phyloP scores from a whole-genome alignment of 106 monocot species.

The Cymbidium sinense region DNA sequence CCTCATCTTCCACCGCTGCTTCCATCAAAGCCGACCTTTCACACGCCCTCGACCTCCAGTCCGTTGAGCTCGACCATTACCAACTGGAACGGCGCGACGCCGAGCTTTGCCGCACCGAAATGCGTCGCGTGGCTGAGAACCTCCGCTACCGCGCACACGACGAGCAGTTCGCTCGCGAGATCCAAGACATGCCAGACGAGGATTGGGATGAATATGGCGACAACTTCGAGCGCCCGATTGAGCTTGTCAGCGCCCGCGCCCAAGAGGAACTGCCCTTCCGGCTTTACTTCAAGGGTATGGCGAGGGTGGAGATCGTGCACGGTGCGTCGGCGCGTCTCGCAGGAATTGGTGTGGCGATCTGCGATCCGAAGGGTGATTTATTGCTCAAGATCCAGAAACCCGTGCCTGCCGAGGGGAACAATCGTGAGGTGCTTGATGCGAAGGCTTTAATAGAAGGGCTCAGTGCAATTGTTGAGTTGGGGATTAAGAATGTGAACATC shows the following conservation, averaged over 20 bases:
- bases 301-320: slow-evolving; percentile 12
- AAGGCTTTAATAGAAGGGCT: slow-evolving; percentile 71
- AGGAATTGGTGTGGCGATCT: slow-evolving; percentile 53
- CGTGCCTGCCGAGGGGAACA: neutral
- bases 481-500: slow-evolving; percentile 43
- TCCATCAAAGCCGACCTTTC: slow-evolving; percentile 3
- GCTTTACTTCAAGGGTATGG: slow-evolving; percentile 58
- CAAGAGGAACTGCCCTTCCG: slow-evolving; percentile 31
- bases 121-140: slow-evolving; percentile 24
- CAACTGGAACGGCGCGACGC: slow-evolving; percentile 34
- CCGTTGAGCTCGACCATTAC: slow-evolving; percentile 43
- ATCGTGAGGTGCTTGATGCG: slow-evolving; percentile 37
- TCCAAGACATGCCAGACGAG: slow-evolving; percentile 39
- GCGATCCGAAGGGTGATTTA: slow-evolving; percentile 40
- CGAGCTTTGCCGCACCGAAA: slow-evolving; percentile 27
- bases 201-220: slow-evolving; percentile 68
- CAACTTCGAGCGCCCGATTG: slow-evolving; percentile 57
- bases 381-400: slow-evolving; percentile 74
- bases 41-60: slow-evolving; percentile 26
- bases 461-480: slow-evolving; percentile 38
- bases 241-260: neutral
- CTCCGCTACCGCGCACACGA: slow-evolving; percentile 48
- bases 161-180: slow-evolving; percentile 53
- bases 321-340: slow-evolving; percentile 16
- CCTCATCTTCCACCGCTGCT: neutral